Evolutionary conservation across 495 filamentous ascomycete genomes (phyloP), one percentile per base, ranked within the genome.

Genomic region (Coniosporium apollinis): DNA sequence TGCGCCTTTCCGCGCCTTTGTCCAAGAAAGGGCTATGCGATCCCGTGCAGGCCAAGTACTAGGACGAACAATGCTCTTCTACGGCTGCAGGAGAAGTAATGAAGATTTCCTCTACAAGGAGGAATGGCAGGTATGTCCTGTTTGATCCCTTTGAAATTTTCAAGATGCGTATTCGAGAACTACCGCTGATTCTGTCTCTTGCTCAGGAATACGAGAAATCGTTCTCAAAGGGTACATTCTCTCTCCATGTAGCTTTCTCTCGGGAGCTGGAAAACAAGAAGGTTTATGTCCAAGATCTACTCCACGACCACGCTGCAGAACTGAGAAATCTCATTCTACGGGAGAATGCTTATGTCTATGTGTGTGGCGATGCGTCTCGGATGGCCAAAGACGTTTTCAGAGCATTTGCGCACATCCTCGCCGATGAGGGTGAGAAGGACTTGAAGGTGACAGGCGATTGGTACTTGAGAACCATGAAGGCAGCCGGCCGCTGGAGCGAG

Each of bases 1-100:
- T 28, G 52, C 52, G 5, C 52, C 52, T 7, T 51, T 55, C 42
- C 50, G 48, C n/a, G 50, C 33, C 33, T 56, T 56, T 41, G 42
- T 53, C 33, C 42, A 51, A 40, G 52, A 56, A 39, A 47, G 52
- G 13, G 52, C 52, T 22, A 21, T 19, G 19, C 37, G 15, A 30
- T 30, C 24, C 36, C 6, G 15, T 8, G 7, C 9, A 11, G 28
- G 36, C 7, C 38, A 41, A 16, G 24, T 33, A 11, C 39, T 55
- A n/a, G 51, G 42, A 1, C 49, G 49, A 0, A 48, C 51, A 0
- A 30, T 55, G 28, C 34, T 55, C 11, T 55, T 52, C 42, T 46
- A 41, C 36, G 51, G 51, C 30, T 50, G 44, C 38, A 41, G 42
- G 20, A 38, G 41, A 11, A 17, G 29, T 2, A 33, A 20, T n/a